Evolutionary conservation across 2,329 filamentous ascomycete genomes (phyloP).

Genomic region (Ophiostoma fasciatum): DNA sequence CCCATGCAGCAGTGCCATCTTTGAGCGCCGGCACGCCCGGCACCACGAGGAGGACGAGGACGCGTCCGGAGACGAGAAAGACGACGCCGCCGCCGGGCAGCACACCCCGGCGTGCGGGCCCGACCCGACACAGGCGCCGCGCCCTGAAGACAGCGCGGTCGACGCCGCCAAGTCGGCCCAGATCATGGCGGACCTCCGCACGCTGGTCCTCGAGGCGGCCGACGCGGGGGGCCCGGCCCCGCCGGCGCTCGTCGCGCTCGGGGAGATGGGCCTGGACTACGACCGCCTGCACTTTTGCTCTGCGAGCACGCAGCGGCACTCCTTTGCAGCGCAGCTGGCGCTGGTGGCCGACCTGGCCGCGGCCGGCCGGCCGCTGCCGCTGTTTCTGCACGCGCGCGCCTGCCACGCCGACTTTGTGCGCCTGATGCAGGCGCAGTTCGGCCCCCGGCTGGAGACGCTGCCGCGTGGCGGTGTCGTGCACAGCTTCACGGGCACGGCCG

Average conservation of each 20-base stretch:
- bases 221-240: no score
- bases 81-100: conserved; percentile 18
- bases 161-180: conserved; percentile 28
- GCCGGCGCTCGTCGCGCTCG: conserved; percentile 66
- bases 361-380: conserved; percentile 44
- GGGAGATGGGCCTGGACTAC: conserved; percentile 93
- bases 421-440: conserved; percentile 46
- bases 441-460: conserved; percentile 45
- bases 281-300: conserved; percentile 76
- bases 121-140: conserved; percentile 26
- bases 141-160: conserved; percentile 29
- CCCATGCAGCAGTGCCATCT: conserved; percentile 72
- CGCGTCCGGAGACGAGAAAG: no score
- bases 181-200: conserved; percentile 45
- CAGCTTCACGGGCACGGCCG: conserved; percentile 78
- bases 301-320: conserved; percentile 65
- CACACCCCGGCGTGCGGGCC: conserved; percentile 40
- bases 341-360: conserved; percentile 55
- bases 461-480: conserved; percentile 71
- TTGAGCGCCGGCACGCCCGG: conserved; percentile 40
- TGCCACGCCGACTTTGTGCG: conserved; percentile 73
- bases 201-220: conserved; percentile 47
- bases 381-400: conserved; percentile 86
- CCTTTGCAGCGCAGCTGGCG: conserved; percentile 70
- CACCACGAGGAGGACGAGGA: conserved; percentile 29